These are phyloP conservation scores for Tylopilus felleus DNA, from an alignment of 768 basidiomycete genomes.

Conservation along the genomic window DNA sequence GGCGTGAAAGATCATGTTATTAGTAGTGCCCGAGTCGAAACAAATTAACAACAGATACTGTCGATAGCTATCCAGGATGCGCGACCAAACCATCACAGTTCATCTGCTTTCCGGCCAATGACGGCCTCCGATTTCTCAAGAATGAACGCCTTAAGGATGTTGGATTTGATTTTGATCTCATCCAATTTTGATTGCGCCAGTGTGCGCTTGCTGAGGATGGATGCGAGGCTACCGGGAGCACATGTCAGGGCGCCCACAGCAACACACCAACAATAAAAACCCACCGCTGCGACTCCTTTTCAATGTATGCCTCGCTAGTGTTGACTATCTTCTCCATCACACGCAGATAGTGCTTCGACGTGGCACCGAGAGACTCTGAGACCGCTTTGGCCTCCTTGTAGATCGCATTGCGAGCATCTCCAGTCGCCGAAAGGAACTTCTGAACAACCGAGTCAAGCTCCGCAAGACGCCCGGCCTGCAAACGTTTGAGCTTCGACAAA, in stretches of 20 bases:
- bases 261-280: constrained; percentile 9
- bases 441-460: constrained; percentile 76
- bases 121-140: constrained; percentile 35
- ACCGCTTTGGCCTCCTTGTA: constrained; percentile 60
- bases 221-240: constrained; percentile 50
- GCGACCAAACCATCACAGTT: constrained; percentile 37
- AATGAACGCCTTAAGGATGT: constrained; percentile 70
- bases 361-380: constrained; percentile 44
- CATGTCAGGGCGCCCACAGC: constrained; percentile 5
- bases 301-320: constrained; percentile 68
- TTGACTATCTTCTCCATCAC: constrained; percentile 86
- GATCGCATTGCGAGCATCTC: constrained; percentile 55
- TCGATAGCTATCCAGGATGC: constrained; percentile 10
- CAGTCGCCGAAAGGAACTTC: constrained; percentile 64
- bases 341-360: constrained; percentile 76
- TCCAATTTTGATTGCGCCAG: constrained; percentile 77
- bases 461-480: constrained; percentile 75
- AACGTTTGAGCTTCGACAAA: constrained; percentile 7
- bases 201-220: constrained; percentile 76
- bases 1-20: constrained; percentile 12
- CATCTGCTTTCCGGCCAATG: constrained; percentile 34
- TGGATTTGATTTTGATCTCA: constrained; percentile 89
- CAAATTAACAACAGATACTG: constrained; percentile 16
- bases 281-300: constrained; percentile 84
- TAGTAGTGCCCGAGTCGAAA: constrained; percentile 7